Base-by-base conservation (phyloP, 2,329 filamentous ascomycete genomes). In the Hortaea sp. region DNA sequence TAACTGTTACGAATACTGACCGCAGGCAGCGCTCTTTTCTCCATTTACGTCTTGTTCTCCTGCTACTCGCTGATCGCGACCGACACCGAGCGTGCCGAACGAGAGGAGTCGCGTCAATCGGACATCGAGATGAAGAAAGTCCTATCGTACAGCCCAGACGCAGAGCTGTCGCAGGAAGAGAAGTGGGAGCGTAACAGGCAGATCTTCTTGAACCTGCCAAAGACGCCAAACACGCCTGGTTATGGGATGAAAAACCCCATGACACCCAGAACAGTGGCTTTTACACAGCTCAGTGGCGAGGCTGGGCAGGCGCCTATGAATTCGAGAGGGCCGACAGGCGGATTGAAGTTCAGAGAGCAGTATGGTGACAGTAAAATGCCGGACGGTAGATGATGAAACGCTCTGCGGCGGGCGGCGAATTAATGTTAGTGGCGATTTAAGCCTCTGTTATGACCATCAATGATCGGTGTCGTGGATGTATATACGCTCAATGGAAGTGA, bases 231-330 rank as follows among this genome's bases (percentile, higher is more conserved):
- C 42, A 73, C 78, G 29, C 66, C 66, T 13, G 65, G 64, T 27
- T 59, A 57, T 29, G 57, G 57, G 4, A 48, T 49, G 27, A 48
- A 54, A 40, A 61, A 59, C 34, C 60, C 62, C 1, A 84, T 74
- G 52, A 85, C 81, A 5, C 82, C 81, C 5, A 66, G 82, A 53
- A 85, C 82, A 11, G 73, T 78, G 61, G 82, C 82, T 1, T 85
- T 85, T 73, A 84, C 57, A 74, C 75, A 9, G 67, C 83, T 41
- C 76, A 62, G 57, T 46, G 63, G 57, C 13, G 61, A 49, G 12
- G 45, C 46, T 32, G 50, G 30, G 10, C 32, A 35, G 32, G 9
- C 32, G 9, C 52, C 47, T 29, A 39, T 32, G 20, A 29, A 10
- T 2, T 13, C 29, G 12, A 10, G n/a, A 11, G 41, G 41, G 3